Evolutionary conservation across 2,329 filamentous ascomycete genomes (phyloP), one percentile per base, ranked within the genome.

Genomic region (Metarhizium guizhouense): DNA sequence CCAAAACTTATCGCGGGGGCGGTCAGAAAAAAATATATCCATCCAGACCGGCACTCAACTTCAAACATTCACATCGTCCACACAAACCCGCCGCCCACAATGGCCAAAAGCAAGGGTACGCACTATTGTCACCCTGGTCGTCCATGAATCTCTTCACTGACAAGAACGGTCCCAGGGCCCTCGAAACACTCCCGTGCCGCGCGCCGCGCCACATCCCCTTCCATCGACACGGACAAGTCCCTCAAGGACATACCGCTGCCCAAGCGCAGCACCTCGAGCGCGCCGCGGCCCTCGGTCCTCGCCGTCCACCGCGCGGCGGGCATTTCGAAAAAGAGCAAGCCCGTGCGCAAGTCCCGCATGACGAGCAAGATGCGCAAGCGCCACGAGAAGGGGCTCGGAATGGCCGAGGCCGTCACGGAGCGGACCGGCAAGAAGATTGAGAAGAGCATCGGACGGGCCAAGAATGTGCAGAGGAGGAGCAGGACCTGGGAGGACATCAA

Each of bases 121-220:
- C 8, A 40, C 4, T 40, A 2, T 32, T 32, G 16, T 6, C 32
- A n/a, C 42, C 14, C 5, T 36, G 4, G 29, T 36, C 42, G 6
- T 3, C 34, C 25, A 13, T 30, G n/a, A 34, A 34, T 34, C 34
- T 10, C 16, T 5, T 6, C 20, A 25, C 43, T 20, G 30, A 32
- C 13, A 18, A 30, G 43, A 51, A 6, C 36, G 11, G 48, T 42
- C 20, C 18, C 65, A 88, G 84, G 74, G 54, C 76, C 77, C 43
- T 88, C 87, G 4, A 70, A 83, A 56, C 87, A 86, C 74, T 92
- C 88, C 54, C 86, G 88, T 61, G 87, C 86, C 57, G 86, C 87
- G 45, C 82, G 87, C 65, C 84, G 88, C 60, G 87, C 84, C 50
- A 82, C 83, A 16, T 87, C 86, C 4, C 85, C 87, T 30, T 77